Conservation (phyloP, 2,329 filamentous ascomycete genomes). For the Fusarium compactum region DNA sequence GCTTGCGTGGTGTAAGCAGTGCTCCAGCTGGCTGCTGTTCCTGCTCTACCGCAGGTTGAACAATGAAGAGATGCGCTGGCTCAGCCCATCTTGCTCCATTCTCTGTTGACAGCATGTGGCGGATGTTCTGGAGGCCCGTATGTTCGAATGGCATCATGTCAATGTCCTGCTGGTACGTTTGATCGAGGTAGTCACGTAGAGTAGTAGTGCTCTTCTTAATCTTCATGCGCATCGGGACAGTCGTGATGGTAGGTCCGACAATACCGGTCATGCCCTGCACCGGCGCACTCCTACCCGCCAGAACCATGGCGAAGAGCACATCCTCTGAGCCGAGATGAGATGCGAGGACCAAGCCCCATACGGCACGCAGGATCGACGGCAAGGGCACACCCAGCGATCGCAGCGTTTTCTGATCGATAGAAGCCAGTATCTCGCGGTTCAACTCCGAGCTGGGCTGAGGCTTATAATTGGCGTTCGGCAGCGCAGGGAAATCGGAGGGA, state of each 20-base stretch:
- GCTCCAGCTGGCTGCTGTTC: slow-evolving; percentile 14
- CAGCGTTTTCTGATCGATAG: slow-evolving; percentile 12
- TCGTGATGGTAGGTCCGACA: slow-evolving; percentile 15
- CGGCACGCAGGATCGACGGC: slow-evolving; percentile 9
- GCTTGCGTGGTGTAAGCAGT: slow-evolving; percentile 10
- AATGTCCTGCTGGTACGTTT: slow-evolving; percentile 12
- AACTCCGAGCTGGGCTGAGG: slow-evolving; percentile 11
- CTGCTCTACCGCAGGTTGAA: slow-evolving; percentile 15
- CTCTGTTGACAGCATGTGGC: slow-evolving; percentile 11
- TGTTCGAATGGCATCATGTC: slow-evolving; percentile 17
- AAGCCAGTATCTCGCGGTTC: slow-evolving; percentile 10
- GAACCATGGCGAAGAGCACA: slow-evolving; percentile 15
- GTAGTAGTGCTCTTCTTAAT: slow-evolving; percentile 16
- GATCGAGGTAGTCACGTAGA: slow-evolving; percentile 14
- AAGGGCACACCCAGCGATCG: slow-evolving; percentile 12
- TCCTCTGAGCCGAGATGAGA: slow-evolving; percentile 13
- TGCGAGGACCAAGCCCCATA: slow-evolving; percentile 12
- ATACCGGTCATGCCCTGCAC: slow-evolving; percentile 14
- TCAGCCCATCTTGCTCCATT: slow-evolving; percentile 10
- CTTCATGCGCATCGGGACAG: slow-evolving; percentile 13
- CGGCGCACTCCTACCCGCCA: slow-evolving; percentile 10
- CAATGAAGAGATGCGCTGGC: slow-evolving; percentile 11
- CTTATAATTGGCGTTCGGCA: slow-evolving; percentile 11
- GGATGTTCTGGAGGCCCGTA: slow-evolving; percentile 14
- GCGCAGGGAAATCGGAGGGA: slow-evolving; percentile 12